Conservation (phyloP, 2,329 filamentous ascomycete genomes). For the Madurella fahalii region DNA sequence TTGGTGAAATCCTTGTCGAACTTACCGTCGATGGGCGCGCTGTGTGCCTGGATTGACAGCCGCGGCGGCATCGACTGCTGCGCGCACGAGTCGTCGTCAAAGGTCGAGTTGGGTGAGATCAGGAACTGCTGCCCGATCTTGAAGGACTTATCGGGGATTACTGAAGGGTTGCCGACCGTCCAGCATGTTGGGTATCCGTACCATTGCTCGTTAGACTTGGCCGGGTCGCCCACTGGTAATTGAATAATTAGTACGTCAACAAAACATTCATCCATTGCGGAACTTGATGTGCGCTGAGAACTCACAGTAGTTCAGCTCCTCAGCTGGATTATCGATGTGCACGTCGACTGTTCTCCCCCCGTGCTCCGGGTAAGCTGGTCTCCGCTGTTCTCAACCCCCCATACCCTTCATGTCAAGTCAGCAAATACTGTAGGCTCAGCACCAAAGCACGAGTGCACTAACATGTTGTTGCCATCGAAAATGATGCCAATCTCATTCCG, state of each 20-base stretch:
- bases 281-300: neutral
- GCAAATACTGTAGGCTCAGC: neutral
- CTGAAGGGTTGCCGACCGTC: conserved; percentile 19
- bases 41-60: conserved; percentile 55
- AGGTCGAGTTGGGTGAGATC: conserved; percentile 29
- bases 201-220: conserved; percentile 20
- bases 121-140: conserved; percentile 33
- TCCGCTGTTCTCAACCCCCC: conserved; percentile 49
- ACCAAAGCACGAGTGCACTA: neutral
- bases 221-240: conserved; percentile 19
- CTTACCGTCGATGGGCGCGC: conserved; percentile 57
- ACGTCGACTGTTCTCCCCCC: conserved; percentile 30
- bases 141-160: conserved; percentile 30
- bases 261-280: neutral
- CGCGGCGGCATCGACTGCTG: conserved; percentile 34
- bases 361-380: conserved; percentile 41
- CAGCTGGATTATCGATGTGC: conserved; percentile 55
- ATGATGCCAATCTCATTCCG: conserved; percentile 59
- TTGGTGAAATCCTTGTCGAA: conserved; percentile 50
- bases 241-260: neutral
- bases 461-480: conserved; percentile 39
- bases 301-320: conserved; percentile 55
- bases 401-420: conserved; percentile 21
- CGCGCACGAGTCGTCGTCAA: conserved; percentile 28
- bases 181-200: conserved; percentile 48